Base-by-base conservation (phyloP, 2,329 filamentous ascomycete genomes). In the Myriosclerotinia scirpicola region DNA sequence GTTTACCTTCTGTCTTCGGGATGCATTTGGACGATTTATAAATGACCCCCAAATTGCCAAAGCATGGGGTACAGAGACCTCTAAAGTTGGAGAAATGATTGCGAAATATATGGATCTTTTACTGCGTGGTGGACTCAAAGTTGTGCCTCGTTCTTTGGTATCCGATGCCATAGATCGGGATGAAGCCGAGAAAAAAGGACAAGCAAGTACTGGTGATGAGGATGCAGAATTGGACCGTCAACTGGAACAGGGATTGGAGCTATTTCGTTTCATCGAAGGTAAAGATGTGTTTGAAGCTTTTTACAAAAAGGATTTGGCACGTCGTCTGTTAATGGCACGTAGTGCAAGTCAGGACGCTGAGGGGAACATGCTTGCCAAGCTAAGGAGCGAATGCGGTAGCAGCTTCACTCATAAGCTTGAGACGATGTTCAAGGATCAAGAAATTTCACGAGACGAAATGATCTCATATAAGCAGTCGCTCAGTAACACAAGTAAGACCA, bases 341-440 rank as follows among this genome's bases (percentile, higher is more conserved):
- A 97, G 93, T 76, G 93, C 94, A 30, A 97, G 92, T 75, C 91
- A 94, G 66, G 95, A 99, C 78, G 94, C 95, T 0, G 96, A 99
- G 80, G 87, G 93, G 70, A 96, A 90, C 79, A 99, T 99, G 95
- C 84, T 99, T 58, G 84, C 91, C 36, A 92, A 96, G 71, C 83
- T 99, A 38, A 94, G 95, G 79, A 90, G 88, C 71, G 95, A 99
- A 81, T 99, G 95, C 76, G 95, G 95, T 50, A 90, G 91, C 17
- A 91, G 87, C 72, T 98, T 99, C 77, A 99, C 95, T 0, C 93
- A 97, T 76, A 99, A 99, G 74, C 83, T 99, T 0, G 96, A 99
- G 79, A 92, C 94, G 69, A 99, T 99, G 95, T 99, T 99, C 82
- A 97, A 96, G 78, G 95, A 99, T 75, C 92, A 98, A 78, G 93